Base-by-base conservation (phyloP, 441 rosid genomes). In the Jatropha multifida region DNA sequence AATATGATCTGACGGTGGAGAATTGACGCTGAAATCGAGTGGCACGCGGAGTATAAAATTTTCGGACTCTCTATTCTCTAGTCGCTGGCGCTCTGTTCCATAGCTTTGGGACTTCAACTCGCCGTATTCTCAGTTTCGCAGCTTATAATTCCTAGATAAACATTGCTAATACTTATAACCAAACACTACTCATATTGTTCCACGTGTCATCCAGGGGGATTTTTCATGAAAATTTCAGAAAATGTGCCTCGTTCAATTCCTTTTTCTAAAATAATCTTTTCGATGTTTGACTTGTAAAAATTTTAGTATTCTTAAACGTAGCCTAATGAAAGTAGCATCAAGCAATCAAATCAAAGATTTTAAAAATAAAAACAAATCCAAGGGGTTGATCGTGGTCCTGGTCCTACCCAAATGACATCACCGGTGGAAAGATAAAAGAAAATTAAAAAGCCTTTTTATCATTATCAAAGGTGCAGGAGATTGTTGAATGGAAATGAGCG, bases 21-120 rank as follows among this genome's bases (percentile, higher is more conserved):
- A 72, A 68, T 60, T 27, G 78, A 84, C 80, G 79, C 86, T 58
- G 74, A 80, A 81, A 87, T 83, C 89, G 88, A 85, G 87, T 64
- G 85, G 85, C 89, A 83, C 87, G 92, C 90, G 81, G 51, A 65
- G 59, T 49, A 48, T 12, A 68, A 60, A 55, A 20, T n/a, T 12
- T 18, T 15, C 40, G 42, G 51, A 52, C 60, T 26, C 51, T 37
- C 49, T 4, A 32, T 38, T 66, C 18, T 55, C 26, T 18, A n/a
- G 13, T 56, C 61, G 61, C 26, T 7, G 46, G 84, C 88, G 79
- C 89, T 66, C 68, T 56, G 66, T 84, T 80, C 85, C 38, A 76
- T 69, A 75, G 72, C 87, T 85, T 87, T 81, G 92, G 85, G 83
- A 85, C 82, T 80, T 80, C 60, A 75, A 68, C 81, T 69, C 83